phyloP scores from a whole-genome alignment of 805 yeast genomes.

The Priceomyces castillae region DNA sequence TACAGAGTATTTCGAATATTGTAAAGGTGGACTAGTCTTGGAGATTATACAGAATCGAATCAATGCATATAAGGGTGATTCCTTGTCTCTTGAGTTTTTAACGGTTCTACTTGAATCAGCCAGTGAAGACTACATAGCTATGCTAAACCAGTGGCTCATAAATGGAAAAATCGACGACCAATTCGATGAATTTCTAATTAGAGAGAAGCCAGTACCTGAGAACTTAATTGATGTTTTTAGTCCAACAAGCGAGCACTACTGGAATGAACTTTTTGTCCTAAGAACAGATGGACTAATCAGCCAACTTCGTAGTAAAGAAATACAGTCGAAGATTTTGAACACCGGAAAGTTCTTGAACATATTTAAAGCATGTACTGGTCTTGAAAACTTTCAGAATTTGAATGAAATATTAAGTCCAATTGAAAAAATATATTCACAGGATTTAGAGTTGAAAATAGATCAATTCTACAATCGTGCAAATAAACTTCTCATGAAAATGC shows the following conservation, averaged over 20 bases:
- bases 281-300: constrained; percentile 72
- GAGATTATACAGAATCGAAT: constrained; percentile 58
- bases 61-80: constrained; percentile 63
- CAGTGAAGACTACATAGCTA: constrained; percentile 58
- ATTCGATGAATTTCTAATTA: constrained; percentile 78
- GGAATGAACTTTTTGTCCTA: constrained; percentile 74
- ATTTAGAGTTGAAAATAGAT: constrained; percentile 54
- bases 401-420: constrained; percentile 28
- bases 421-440: constrained; percentile 32
- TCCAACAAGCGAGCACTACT: constrained; percentile 55
- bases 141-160: constrained; percentile 78
- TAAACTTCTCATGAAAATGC: constrained; percentile 50
- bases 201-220: constrained; percentile 35
- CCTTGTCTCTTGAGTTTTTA: constrained; percentile 51
- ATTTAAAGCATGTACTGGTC: constrained; percentile 56
- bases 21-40: constrained; percentile 78
- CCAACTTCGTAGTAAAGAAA: constrained; percentile 52
- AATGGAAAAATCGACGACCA: constrained; percentile 76
- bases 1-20: constrained; percentile 44
- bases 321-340: constrained; percentile 63
- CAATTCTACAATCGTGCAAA: constrained; percentile 70
- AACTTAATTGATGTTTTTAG: constrained; percentile 23
- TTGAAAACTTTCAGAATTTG: constrained; percentile 32
- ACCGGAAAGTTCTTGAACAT: constrained; percentile 87
- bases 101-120: constrained; percentile 52